Evolutionary conservation across 768 basidiomycete species (phyloP), one percentile per base, ranked within the genome.

Genomic region (Leucosporidium scottii): DNA sequence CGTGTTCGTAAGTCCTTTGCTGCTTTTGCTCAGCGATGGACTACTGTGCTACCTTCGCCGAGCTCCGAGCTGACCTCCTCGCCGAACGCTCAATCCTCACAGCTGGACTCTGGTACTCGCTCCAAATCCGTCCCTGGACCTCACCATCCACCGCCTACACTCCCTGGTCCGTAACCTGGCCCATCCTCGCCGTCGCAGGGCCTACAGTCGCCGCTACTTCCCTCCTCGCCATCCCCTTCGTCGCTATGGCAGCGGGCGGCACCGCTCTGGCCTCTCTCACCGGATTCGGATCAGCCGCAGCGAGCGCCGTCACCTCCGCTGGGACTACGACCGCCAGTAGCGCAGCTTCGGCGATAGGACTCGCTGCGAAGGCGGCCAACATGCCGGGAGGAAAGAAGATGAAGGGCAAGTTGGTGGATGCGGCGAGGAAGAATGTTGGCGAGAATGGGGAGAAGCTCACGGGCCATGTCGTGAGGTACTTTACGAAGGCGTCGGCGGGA

Each of bases 201-300:
- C 71, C 71, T 3, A 51, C 55, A 9, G 65, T 59, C 23, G 71
- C 71, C 4, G 25, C 58, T 55, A 57, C 65, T 6, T 72, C 71
- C 15, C 63, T 73, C 49, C 59, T 73, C 57, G 63, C 66, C 0
- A 51, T 73, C 64, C 72, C 72, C 7, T 56, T 73, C 61, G 68
- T 65, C 34, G 72, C 68, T 9, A 28, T 64, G 51, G 66, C 68
- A 0, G 63, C 56, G 0, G 72, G 72, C 4, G 72, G 68, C 9
- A 59, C 62, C 6, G 72, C 68, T 0, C 66, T 72, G 56, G 67
- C 68, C 3, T 65, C 66, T 4, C 62, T 72, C 36, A 66, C 65
- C 3, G 54, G 64, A 0, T 58, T 66, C 51, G 71, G 71, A 1
- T 59, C 67, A 0, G 23, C 64, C 3, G 47, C 67, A 27, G 68